Evolutionary conservation across 2,329 filamentous ascomycete species (phyloP).

Genomic region (Talaromyces islandicus): DNA sequence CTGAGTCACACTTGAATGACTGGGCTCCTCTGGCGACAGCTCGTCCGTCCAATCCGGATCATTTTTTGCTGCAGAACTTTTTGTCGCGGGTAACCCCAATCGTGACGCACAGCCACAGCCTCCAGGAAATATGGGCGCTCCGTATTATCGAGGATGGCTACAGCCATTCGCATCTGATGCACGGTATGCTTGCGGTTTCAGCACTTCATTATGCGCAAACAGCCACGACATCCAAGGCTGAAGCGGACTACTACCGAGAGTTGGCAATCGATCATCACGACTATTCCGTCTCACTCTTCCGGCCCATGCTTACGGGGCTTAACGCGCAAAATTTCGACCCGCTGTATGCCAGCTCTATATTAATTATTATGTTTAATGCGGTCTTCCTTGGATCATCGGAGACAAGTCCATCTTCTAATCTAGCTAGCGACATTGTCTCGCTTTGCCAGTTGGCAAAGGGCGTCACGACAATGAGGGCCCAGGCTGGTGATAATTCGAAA

Average conservation of each 20-base stretch:
- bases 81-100: slow-evolving; percentile 4
- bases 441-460: slow-evolving; percentile 6
- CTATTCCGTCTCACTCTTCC: slow-evolving; percentile 3
- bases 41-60: neutral
- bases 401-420: neutral
- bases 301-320: neutral
- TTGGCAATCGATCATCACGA: slow-evolving; percentile 5
- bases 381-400: neutral
- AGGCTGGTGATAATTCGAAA: neutral
- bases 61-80: slow-evolving; percentile 4
- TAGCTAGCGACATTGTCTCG: neutral
- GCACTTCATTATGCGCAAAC: slow-evolving; percentile 6
- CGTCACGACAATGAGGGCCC: neutral
- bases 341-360: slow-evolving; percentile 7
- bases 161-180: slow-evolving; percentile 7
- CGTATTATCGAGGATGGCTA: neutral
- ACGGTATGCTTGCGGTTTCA: slow-evolving; percentile 7
- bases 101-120: slow-evolving; percentile 2
- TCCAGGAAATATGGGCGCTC: slow-evolving; percentile 2
- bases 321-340: slow-evolving; percentile 6
- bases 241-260: neutral
- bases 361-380: slow-evolving; percentile 4
- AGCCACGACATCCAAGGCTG: neutral
- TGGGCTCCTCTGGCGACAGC: too few species aligned
- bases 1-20: neutral